A percentile compares a stretch with the other conserved stretches of the same genome.
phyloP scores from a whole-genome alignment of 2,329 filamentous ascomycete genomes.

The Raffaelea deltoideospora region DNA sequence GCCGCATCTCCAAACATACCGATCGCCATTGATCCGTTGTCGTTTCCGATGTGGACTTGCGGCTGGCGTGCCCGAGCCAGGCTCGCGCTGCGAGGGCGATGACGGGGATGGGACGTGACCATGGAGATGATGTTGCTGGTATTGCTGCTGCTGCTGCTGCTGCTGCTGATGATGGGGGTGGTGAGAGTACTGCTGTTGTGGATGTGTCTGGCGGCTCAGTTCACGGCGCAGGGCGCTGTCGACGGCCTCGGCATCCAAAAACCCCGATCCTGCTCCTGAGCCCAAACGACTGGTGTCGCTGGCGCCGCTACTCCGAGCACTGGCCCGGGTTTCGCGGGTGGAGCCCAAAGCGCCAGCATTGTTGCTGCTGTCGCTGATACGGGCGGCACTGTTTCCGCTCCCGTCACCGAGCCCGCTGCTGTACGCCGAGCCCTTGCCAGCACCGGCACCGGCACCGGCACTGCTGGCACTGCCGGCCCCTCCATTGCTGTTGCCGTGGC shows the following conservation, averaged over 20 bases:
- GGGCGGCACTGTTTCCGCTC: background rate
- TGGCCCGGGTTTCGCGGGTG: too few species aligned
- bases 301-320: constrained; percentile 1
- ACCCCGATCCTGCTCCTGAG: too few species aligned
- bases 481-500: background rate
- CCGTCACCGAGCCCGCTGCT: background rate
- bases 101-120: constrained; percentile 9
- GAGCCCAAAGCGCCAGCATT: too few species aligned
- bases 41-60: constrained; percentile 43
- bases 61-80: constrained; percentile 35
- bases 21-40: constrained; percentile 44
- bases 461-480: background rate
- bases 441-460: too few species aligned
- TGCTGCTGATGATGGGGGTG: constrained; percentile 1
- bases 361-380: background rate
- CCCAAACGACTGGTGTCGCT: too few species aligned
- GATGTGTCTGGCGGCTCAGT: constrained; percentile 18
- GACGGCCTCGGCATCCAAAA: constrained; percentile 33
- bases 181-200: too few species aligned
- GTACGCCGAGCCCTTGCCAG: background rate
- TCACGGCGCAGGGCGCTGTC: constrained; percentile 36
- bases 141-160: background rate
- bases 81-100: constrained; percentile 23
- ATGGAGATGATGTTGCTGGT: background rate
- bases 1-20: constrained; percentile 33